Base-by-base conservation (phyloP, 805 yeast genomes). In the Candida verbasci region DNA sequence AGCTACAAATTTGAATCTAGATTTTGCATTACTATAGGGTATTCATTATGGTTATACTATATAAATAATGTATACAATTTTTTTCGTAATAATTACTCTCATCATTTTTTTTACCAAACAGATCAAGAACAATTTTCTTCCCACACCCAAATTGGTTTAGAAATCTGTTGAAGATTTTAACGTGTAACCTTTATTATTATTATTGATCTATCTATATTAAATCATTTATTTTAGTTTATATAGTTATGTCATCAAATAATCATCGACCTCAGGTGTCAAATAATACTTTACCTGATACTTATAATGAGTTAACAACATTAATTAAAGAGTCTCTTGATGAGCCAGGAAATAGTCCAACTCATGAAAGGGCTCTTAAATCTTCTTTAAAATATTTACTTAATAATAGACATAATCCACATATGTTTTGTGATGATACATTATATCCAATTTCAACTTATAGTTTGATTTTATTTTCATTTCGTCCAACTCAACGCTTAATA, bases 401-500 rank as follows among this genome's bases (percentile, higher is more conserved):
- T 9, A 32, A 49, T 28, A 37, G 40, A 25, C 20, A 34, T 6
- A 47, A 46, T 5, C 48, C 45, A n/a, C 85, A 82, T 44, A 56
- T 75, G 47, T 82, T 79, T 52, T 81, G 88, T 55, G 74, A 78
- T 47, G 60, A 61, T 7, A 53, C 54, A 21, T 59, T 73, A 41
- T 61, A 59, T 28, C 72, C 76, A 2, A 64, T 77, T 15, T 63
- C 82, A 8, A 65, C 71, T 10, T 80, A 80, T 49, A 60, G 72
- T 8, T 54, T 82, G 37, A 73, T 82, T 11, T 58, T 79, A 40
- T 80, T 80, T 50, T 79, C 88, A 3, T 79, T 81, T 47, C 68
- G 69, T 3, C 73, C 66, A 17, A 62, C 62, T 25, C 68, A 62
- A n/a, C 68, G 72, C 1, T 60, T 72, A 12, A 48, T 48, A 4